phyloP scores from a whole-genome alignment of 2,329 filamentous ascomycete genomes.

The Trichoderma hamatum region DNA sequence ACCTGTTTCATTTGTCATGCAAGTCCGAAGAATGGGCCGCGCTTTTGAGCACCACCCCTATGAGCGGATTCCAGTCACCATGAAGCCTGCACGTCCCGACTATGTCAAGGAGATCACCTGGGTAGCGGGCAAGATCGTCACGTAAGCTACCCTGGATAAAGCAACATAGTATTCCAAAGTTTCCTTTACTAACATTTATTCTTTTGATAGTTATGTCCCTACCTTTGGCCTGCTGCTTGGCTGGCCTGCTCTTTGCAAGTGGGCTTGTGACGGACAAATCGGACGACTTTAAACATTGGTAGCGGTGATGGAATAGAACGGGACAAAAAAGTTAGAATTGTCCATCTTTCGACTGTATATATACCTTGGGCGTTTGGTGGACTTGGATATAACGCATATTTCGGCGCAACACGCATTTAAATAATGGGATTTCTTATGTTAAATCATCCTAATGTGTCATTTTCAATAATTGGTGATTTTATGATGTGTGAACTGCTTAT shows the following conservation, averaged over 20 bases:
- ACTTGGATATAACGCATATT: constrained; percentile 16
- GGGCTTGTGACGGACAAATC: constrained; percentile 24
- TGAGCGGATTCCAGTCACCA: constrained; percentile 13
- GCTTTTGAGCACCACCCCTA: constrained; percentile 20
- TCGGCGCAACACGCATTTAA: constrained; percentile 19
- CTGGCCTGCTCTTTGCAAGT: constrained; percentile 14
- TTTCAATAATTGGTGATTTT: background rate
- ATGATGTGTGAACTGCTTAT: background rate
- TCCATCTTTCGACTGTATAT: constrained; percentile 23
- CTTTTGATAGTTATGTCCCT: constrained; percentile 15
- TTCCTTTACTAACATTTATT: background rate
- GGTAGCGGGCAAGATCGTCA: constrained; percentile 9
- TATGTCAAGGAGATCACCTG: constrained; percentile 13
- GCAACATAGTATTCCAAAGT: background rate
- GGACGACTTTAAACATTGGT: constrained; percentile 1
- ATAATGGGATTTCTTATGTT: constrained; percentile 9
- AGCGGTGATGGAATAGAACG: background rate
- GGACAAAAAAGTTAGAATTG: constrained; percentile 13
- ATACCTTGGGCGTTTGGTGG: constrained; percentile 17
- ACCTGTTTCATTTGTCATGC: constrained; percentile 19
- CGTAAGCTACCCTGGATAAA: constrained; percentile 5
- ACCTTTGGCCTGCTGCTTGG: constrained; percentile 13
- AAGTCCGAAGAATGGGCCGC: constrained; percentile 20
- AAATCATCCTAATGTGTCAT: background rate
- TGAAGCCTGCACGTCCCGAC: constrained; percentile 6